Base-by-base conservation (phyloP, 2,329 filamentous ascomycete genomes). In the Talaromyces atroroseus region DNA sequence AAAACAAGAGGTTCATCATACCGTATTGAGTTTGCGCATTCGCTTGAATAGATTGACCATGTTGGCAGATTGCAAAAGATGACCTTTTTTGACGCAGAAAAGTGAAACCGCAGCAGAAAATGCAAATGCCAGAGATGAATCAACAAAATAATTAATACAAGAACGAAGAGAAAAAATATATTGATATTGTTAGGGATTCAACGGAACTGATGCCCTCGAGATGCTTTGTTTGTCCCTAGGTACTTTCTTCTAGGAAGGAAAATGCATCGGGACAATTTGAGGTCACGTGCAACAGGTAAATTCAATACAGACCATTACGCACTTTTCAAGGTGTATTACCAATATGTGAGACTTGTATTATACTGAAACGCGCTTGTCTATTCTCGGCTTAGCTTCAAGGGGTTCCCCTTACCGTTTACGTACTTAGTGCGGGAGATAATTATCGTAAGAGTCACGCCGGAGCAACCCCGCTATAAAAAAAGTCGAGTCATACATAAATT, bases 1-100 rank as follows among this genome's bases (percentile, higher is more conserved):
- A 42, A 5, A 3, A 44, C 8, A 11, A 23, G 6, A 18, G 3
- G 10, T 18, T 40, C 16, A 48, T 79, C 84, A 72, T 80, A 90
- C 89, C 73, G 82, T 78, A 72, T 84, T 85, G 70, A 95, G 77
- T 74, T 84, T 84, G 71, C 86, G 84, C 82, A 90, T 85, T 66
- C 90, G 86, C 75, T 84, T 83, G 61, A 74, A 66, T 47, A 78
- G 60, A 64, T 77, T 78, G 59, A 78, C 75, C 75, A 77, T 78
- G 58, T 49, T 72, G 65, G 61, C 60, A 56, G 56, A 21, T 40
- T 12, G 36, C 18, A 18, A n/a, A n/a, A n/a, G 40, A 44, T 18
- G n/a, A 20, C 3, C n/a, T 12, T 5, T 40, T 49, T 16, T 50
- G 38, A 36, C 14, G 40, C 32, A 7, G 51, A 16, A 16, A 54